A percentile compares a stretch with the other conserved stretches of the same genome.
Conservation (phyloP, 306 rosid genomes). For the Gastrolobium bilobum region DNA sequence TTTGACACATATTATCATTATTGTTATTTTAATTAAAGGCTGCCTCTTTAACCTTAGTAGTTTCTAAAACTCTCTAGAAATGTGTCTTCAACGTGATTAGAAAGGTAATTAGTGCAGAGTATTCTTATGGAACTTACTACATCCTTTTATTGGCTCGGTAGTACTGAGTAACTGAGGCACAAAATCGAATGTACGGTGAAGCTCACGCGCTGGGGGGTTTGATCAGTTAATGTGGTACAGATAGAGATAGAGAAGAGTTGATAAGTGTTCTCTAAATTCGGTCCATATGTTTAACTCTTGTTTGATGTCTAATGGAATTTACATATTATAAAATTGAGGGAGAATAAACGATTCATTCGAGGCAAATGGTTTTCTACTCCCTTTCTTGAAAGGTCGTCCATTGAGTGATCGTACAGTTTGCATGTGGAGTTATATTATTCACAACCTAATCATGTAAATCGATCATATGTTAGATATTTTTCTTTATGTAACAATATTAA, state of each 20-base stretch:
- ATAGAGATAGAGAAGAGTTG: too few relatives aligned
- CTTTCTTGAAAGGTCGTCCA: constrained; percentile 26
- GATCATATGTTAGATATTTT: too few relatives aligned
- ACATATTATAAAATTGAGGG: neutral
- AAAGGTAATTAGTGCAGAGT: constrained; percentile 2
- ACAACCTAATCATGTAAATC: neutral
- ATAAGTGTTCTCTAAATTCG: too few relatives aligned
- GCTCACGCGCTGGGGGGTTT: too few relatives aligned
- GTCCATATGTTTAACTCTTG: neutral
- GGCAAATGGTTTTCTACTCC: neutral
- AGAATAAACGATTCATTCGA: neutral
- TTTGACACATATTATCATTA: neutral
- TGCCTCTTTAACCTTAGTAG: neutral
- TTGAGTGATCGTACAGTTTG: constrained; percentile 4
- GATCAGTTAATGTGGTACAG: too few relatives aligned
- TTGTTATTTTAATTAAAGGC: neutral
- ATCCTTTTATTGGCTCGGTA: neutral
- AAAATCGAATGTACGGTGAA: too few relatives aligned
- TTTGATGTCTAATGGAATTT: neutral
- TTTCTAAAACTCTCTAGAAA: neutral
- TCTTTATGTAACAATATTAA: too few relatives aligned
- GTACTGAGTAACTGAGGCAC: too few relatives aligned
- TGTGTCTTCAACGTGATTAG: neutral
- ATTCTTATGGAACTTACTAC: neutral
- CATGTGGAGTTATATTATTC: neutral